A percentile compares a stretch with the other conserved stretches of the same genome.
These are phyloP conservation scores for Russula sp. DNA, from an alignment of 768 basidiomycete genomes.

Conservation along the genomic window DNA sequence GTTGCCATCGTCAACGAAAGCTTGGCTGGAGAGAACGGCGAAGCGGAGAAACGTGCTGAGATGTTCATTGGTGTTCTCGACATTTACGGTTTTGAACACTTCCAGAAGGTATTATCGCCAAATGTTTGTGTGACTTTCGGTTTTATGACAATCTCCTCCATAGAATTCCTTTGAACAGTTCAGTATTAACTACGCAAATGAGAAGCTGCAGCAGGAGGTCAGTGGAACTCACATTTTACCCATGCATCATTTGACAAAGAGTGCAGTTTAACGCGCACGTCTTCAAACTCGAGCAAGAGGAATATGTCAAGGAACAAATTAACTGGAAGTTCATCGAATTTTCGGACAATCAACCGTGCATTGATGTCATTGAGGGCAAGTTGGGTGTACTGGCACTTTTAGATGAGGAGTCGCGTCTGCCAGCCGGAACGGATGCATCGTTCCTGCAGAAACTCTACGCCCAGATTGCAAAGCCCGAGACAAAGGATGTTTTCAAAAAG, in stretches of 20 bases:
- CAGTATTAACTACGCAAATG: slow-evolving; percentile 99
- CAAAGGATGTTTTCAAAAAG: slow-evolving; percentile 92
- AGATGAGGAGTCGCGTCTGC: slow-evolving; percentile 97
- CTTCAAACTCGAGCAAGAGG: slow-evolving; percentile 98
- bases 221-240: slow-evolving; percentile 24
- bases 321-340: slow-evolving; percentile 99
- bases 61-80: slow-evolving; percentile 99
- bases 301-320: slow-evolving; percentile 97
- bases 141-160: slow-evolving; percentile 4
- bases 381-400: slow-evolving; percentile 91
- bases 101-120: slow-evolving; percentile 70
- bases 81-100: slow-evolving; percentile 97
- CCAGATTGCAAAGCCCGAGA: slow-evolving; percentile 81
- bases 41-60: slow-evolving; percentile 84
- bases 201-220: slow-evolving; percentile 96
- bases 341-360: slow-evolving; percentile 98
- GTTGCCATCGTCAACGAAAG: slow-evolving; percentile 97
- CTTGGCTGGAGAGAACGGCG: slow-evolving; percentile 90
- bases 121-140: not conserved
- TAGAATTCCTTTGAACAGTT: slow-evolving; percentile 96
- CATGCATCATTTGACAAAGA: slow-evolving; percentile 1
- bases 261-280: slow-evolving; percentile 96
- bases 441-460: slow-evolving; percentile 90
- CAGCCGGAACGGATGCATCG: slow-evolving; percentile 86
- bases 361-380: slow-evolving; percentile 97